Conservation (phyloP, 2,329 filamentous ascomycete species). For the Westerdykella ornata region DNA sequence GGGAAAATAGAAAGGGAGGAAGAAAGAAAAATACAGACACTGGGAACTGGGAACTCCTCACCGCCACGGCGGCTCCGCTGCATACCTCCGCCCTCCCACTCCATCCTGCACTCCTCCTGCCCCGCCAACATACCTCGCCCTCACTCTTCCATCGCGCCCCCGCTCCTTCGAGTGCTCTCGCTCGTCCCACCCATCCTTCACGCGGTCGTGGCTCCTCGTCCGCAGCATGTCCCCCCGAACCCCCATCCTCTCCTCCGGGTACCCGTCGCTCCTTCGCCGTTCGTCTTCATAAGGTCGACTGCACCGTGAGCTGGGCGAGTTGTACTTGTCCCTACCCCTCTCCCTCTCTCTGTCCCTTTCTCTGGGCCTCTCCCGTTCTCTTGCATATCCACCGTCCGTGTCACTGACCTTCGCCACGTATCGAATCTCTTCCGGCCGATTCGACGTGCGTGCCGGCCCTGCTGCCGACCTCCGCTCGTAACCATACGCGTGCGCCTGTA, state of each 20-base stretch:
- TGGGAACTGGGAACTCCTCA: conserved; percentile 1
- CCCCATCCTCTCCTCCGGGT: conserved; percentile 5
- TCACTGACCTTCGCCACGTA: conserved; percentile 15
- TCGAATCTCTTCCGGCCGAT: conserved; percentile 19
- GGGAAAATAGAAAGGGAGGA: background rate
- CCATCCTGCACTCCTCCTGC: conserved; percentile 26
- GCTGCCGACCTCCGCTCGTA: conserved; percentile 23
- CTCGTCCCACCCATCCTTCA: conserved; percentile 21
- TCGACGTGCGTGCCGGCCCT: conserved; percentile 21
- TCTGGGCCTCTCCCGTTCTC: conserved; percentile 10
- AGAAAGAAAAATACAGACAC: background rate
- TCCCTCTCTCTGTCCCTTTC: conserved; percentile 3
- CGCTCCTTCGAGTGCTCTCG: conserved; percentile 7
- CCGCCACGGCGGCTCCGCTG: conserved; percentile 15
- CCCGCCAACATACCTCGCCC: conserved; percentile 27
- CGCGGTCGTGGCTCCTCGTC: conserved; percentile 23
- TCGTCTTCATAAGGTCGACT: conserved; percentile 1
- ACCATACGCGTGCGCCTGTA: conserved; percentile 27
- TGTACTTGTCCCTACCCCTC: conserved; percentile 6
- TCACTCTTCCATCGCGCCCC: conserved; percentile 9
- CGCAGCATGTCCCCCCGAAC: conserved; percentile 5
- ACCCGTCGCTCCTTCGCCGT: conserved; percentile 8
- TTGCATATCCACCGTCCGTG: conserved; percentile 17
- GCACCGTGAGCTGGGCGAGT: background rate
- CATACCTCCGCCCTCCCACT: conserved; percentile 30